Conservation (phyloP, 495 filamentous ascomycete species). For the Aspergillus nanangensis region DNA sequence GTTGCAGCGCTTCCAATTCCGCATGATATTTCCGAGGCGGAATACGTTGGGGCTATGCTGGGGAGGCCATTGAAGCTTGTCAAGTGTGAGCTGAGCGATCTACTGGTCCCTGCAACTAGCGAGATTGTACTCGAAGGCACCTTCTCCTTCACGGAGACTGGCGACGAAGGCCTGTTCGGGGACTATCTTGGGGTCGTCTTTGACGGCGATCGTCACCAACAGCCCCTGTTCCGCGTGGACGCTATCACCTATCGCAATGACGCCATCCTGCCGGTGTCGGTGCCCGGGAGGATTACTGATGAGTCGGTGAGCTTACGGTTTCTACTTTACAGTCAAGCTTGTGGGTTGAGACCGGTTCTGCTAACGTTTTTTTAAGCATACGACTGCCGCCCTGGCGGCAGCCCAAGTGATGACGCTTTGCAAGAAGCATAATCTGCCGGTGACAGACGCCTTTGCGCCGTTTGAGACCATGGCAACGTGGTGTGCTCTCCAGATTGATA, state of each 20-base stretch:
- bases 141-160: constrained; percentile 17
- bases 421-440: constrained; percentile 17
- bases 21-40: constrained; percentile 20
- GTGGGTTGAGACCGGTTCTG: too few species aligned
- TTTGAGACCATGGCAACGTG: constrained; percentile 25
- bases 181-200: constrained; percentile 20
- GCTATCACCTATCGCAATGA: constrained; percentile 24
- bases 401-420: constrained; percentile 25
- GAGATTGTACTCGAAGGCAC: constrained; percentile 32
- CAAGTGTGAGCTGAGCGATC: constrained; percentile 29
- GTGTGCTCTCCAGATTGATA: constrained; percentile 23
- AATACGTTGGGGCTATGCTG: constrained; percentile 24
- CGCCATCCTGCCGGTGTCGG: constrained; percentile 24
- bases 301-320: constrained; percentile 9
- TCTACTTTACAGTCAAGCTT: too few species aligned
- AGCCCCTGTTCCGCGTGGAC: constrained; percentile 21
- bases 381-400: constrained; percentile 17
- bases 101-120: constrained; percentile 24
- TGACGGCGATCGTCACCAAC: constrained; percentile 9
- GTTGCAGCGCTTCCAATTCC: constrained; percentile 26
- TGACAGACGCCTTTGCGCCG: constrained; percentile 16
- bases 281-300: constrained; percentile 19
- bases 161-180: constrained; percentile 24
- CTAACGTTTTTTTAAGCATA: constrained; percentile 6
- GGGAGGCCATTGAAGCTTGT: constrained; percentile 24